Conservation (phyloP, 2,329 filamentous ascomycete genomes). For the Pleoardoris graminearum region DNA sequence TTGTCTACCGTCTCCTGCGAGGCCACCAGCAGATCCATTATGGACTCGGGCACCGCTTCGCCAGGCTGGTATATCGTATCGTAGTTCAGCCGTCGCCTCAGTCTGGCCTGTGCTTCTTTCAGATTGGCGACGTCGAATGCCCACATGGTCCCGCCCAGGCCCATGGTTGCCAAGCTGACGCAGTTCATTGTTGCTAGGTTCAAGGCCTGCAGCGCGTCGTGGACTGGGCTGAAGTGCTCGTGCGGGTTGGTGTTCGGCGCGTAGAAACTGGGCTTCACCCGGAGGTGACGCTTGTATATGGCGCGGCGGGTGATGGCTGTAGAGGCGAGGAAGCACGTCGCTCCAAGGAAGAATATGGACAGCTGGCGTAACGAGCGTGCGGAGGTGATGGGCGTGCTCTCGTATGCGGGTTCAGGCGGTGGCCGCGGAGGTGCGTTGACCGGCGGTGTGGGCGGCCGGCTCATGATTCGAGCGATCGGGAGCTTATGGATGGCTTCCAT, state of each 20-base stretch:
- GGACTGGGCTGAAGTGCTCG: conserved; percentile 61
- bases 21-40: conserved; percentile 42
- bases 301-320: conserved; percentile 66
- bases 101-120: conserved; percentile 62
- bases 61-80: conserved; percentile 54
- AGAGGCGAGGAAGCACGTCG: conserved; percentile 74
- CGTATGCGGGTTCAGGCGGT: conserved; percentile 24
- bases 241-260: conserved; percentile 57
- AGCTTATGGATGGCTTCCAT: conserved; percentile 31
- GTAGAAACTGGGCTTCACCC: conserved; percentile 72
- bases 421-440: conserved; percentile 21
- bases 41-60: conserved; percentile 28
- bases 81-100: conserved; percentile 59
- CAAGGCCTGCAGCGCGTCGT: conserved; percentile 81
- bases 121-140: conserved; percentile 69
- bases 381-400: conserved; percentile 46
- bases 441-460: conserved; percentile 24
- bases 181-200: conserved; percentile 88
- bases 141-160: conserved; percentile 73
- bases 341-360: conserved; percentile 72
- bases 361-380: conserved; percentile 64
- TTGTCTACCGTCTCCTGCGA: conserved; percentile 54
- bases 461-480: conserved; percentile 28
- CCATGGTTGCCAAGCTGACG: conserved; percentile 72
- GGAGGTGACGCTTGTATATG: conserved; percentile 64